Base-by-base conservation (phyloP, 352 stramenopile genomes). In the Globisporangium paddicum region DNA sequence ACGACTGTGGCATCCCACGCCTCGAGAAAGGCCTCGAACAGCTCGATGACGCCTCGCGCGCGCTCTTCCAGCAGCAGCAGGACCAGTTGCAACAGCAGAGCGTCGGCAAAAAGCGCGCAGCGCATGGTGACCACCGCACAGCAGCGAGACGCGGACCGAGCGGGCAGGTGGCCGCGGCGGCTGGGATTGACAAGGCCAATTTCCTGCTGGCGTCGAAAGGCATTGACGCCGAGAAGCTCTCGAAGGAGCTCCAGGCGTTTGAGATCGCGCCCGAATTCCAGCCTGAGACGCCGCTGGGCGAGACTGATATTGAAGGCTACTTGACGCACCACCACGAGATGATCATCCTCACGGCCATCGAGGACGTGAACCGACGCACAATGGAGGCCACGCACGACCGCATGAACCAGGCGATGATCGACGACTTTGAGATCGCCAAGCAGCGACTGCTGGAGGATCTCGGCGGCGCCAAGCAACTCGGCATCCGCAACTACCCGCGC, bases 271-370 rank as follows among this genome's bases (percentile, higher is more conserved):
- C 81, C 10, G 73, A 86, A 35, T 90, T 89, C 49, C 80, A 93
- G 37, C 79, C 87, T 0, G 77, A 92, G 60, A 88, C 88, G 57
- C 75, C 86, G n/a, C 67, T 96, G 35, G 84, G 77, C 32, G 80
- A 89, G 62, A 95, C 83, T 30, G 84, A 96, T 44, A 77, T 96
- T 32, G 85, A 96, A 54, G 84, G 82, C 5, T 96, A 95, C 69
- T 64, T 96, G 49, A 84, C 79, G 42, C 86, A 96, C 64, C 88
- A 96, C 69, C 88, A 96, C 69, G 88, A 96, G 63, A 95, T 95
- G 83, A 94, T 96, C 66, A 78, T 96, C 38, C 68, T 96, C 30
- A 94, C 85, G n/a, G 84, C 88, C 49, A 92, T 96, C 37, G 86
- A 96, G 56, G 86, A 96, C 57, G 82, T 89, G 16, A 90, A 85